Base-by-base conservation (phyloP, 2,329 filamentous ascomycete species). In the Paecilomyces sp. region DNA sequence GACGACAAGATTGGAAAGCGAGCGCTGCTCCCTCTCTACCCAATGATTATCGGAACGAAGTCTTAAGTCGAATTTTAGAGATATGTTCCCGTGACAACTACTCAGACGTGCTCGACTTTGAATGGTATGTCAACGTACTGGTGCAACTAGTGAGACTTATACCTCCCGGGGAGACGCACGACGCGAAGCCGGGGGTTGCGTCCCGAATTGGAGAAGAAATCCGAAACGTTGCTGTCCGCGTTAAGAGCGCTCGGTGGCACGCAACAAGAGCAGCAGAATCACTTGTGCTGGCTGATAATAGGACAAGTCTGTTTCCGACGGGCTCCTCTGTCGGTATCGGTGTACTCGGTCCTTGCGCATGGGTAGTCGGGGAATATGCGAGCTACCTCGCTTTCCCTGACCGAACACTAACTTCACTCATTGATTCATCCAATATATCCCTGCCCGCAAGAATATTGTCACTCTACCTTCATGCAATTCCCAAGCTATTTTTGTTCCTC, bases 71-170 rank as follows among this genome's bases (percentile, higher is more conserved):
- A 61, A 91, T 97, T 61, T 74, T 97, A 11, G 86, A 88, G 62
- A 96, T 99, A 86, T 97, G 93, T 73, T 90, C 91, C 8, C 86
- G 87, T 64, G 89, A 92, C 64, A 96, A 92, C 62, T 99, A 97
- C 72, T 83, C 84, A 47, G 91, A 92, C 69, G 81, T 99, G 55
- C 79, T 83, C 57, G 93, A 99, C 71, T 99, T 99, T 72, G 93
- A 97, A 66, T 99, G 94, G 94, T 97, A 97, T 73, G 89, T 97
- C 65, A 90, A 94, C 65, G 85, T 96, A 30, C 79, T 99, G 31
- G 88, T 91, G 4, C 91, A 96, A 70, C 83, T 99, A 13, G 86
- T 97, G 50, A 86, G 88, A 70, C 82, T 90, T 59, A 66, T 77
- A 28, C 77, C 76, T 25, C 65, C 68, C 15, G 58, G 60, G n/a